phyloP scores from a whole-genome alignment of 129 eudicot species.

The Logfia minima region DNA sequence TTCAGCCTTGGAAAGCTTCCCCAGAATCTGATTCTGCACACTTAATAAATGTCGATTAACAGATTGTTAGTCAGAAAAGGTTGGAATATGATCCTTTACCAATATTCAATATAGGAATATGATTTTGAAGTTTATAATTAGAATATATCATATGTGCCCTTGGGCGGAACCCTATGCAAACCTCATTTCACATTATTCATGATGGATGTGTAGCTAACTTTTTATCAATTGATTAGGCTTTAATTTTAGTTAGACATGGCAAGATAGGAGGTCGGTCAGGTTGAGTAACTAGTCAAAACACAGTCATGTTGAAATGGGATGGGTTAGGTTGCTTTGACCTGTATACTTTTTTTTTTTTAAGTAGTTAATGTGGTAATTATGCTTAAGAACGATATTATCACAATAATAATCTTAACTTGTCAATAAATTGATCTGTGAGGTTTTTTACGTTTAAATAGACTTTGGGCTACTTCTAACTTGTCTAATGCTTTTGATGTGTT shows the following conservation, averaged over 20 bases:
- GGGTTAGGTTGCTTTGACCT: neutral
- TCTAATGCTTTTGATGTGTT: neutral
- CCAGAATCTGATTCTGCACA: conserved; percentile 35
- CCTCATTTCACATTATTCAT: neutral
- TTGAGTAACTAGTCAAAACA: neutral
- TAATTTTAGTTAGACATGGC: neutral
- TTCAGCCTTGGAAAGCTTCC: conserved; percentile 14
- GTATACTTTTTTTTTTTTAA: neutral
- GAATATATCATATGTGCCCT: neutral
- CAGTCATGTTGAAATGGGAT: neutral
- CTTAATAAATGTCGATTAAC: conserved; percentile 19
- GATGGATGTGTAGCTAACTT: neutral
- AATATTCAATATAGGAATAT: conserved; percentile 5
- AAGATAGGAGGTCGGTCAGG: neutral
- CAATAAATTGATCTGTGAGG: neutral
- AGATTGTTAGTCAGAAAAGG: neutral
- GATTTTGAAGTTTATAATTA: neutral
- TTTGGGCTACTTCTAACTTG: neutral
- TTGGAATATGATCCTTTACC: conserved; percentile 41
- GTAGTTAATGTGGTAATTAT: neutral
- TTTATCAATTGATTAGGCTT: neutral
- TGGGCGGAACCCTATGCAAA: neutral
- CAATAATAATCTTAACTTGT: neutral
- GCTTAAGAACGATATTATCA: neutral
- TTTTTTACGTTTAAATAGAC: neutral